Percentiles rank a stretch among this genome's conserved stretches.
phyloP scores from a whole-genome alignment of 441 rosid genomes.

The Erysimum pusillum region DNA sequence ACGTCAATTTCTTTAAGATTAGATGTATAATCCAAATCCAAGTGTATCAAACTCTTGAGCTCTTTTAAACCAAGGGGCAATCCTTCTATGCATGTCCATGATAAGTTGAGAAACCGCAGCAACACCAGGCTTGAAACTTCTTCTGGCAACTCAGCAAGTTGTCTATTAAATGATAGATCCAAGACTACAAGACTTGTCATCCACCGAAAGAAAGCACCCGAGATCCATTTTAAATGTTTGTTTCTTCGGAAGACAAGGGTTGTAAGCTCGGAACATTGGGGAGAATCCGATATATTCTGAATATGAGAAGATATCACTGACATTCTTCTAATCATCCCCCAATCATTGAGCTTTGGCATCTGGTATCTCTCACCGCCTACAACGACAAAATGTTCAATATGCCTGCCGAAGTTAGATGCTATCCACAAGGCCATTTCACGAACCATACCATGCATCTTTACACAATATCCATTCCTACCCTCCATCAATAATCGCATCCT shows the following conservation, averaged over 20 bases:
- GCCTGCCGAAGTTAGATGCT: not conserved
- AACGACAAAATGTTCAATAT: not conserved
- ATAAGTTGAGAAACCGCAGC: slow-evolving; percentile 5
- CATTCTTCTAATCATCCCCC: not conserved
- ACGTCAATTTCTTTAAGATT: not conserved
- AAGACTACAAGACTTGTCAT: not conserved
- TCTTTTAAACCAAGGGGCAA: not conserved
- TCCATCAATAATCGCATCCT: not conserved
- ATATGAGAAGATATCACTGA: not conserved
- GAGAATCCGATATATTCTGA: not conserved
- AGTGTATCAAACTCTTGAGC: not conserved
- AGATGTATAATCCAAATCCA: slow-evolving; percentile 3
- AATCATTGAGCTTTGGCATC: not conserved
- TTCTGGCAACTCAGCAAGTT: not conserved
- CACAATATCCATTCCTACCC: not conserved
- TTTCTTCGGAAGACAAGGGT: not conserved
- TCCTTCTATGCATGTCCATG: not conserved
- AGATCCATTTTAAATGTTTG: not conserved
- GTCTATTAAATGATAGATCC: not conserved
- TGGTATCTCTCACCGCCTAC: slow-evolving; percentile 1
- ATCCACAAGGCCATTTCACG: slow-evolving; percentile 1
- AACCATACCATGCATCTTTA: slow-evolving; percentile 4
- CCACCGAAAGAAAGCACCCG: not conserved
- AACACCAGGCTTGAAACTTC: not conserved
- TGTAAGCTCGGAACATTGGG: not conserved